Conservation (phyloP, 371 early-diverging fungal species). For the Mortierella sp. region DNA sequence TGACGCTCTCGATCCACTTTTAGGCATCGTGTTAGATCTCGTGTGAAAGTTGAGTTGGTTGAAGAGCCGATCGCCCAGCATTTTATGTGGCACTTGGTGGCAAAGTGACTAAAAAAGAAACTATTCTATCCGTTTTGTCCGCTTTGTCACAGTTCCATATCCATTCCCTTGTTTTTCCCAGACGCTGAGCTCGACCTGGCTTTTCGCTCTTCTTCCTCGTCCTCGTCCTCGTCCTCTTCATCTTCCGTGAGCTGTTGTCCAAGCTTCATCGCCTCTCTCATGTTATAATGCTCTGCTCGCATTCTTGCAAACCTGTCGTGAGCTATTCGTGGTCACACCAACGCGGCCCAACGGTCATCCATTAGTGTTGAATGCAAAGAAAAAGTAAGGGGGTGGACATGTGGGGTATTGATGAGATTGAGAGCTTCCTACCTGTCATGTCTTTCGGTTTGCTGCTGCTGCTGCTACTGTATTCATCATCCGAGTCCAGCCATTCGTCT, state of each 20-base stretch:
- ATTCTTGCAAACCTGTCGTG: slow-evolving; percentile 77
- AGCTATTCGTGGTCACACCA: slow-evolving; percentile 29
- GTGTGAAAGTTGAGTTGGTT: no score
- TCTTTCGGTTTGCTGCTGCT: slow-evolving; percentile 1
- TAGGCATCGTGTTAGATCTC: slow-evolving; percentile 6
- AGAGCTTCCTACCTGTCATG: no score
- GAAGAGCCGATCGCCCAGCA: no score
- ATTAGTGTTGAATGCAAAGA: not conserved
- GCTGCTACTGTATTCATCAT: slow-evolving; percentile 16
- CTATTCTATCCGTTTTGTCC: no score
- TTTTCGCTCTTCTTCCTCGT: not conserved
- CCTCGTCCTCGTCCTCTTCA: slow-evolving; percentile 54
- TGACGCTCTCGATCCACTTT: slow-evolving; percentile 11
- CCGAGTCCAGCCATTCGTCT: slow-evolving; percentile 58
- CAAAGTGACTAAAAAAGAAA: no score
- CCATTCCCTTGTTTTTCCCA: slow-evolving; percentile 4
- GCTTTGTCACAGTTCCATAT: slow-evolving; percentile 52
- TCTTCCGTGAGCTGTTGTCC: slow-evolving; percentile 56
- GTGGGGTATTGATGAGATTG: no score
- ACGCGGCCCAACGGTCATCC: not conserved
- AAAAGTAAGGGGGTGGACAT: not conserved
- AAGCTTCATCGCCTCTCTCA: slow-evolving; percentile 73
- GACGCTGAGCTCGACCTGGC: not conserved
- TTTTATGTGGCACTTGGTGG: no score
- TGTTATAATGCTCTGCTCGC: slow-evolving; percentile 87